Evolutionary conservation across 2,329 filamentous ascomycete genomes (phyloP), one percentile per base, ranked within the genome.

Genomic region (Trichoderma sp.): DNA sequence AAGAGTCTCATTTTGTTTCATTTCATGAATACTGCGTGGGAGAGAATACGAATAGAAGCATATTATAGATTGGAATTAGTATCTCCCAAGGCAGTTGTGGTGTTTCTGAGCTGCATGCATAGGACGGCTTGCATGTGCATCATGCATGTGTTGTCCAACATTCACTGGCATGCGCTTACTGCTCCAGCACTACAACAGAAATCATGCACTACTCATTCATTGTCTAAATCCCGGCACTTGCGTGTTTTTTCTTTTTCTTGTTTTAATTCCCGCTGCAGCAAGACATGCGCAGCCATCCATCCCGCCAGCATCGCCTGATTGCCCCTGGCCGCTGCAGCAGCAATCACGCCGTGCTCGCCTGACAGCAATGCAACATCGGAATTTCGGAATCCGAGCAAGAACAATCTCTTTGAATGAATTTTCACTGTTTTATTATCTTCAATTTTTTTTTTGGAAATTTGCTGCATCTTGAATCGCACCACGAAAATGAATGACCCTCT

Each of bases 231-330:
- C 13, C 46, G 46, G 46, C 46, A 49, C 46, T 49, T 49, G 46
- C 46, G n/a, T 49, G 39, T 21, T 49, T 49, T 49, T 30, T 52
- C n/a, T 32, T 21, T 24, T 16, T 2, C 26, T 18, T 7, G 7
- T 5, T 30, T 18, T 18, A 3, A 13, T 5, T 6, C 18, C 32
- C 28, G 43, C 32, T 28, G 59, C 43, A 7, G 49, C 28, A 63
- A 30, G n/a, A 21, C 37, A n/a, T 18, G 37, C n/a, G 16, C 16
- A 18, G 60, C 4, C 39, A 21, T 5, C n/a, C 30, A 28, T 43
- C 56, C 28, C 8, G 21, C 56, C 34, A 59, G 21, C 49, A 64
- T 64, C 60, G 63, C 39, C 63, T 66, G 63, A 66, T 66, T 51
- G 5, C 28, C 54, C 37, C 63, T 49, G 49, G 34, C 61, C 6